phyloP scores from a whole-genome alignment of 768 basidiomycete genomes.

The Imleria badia region DNA sequence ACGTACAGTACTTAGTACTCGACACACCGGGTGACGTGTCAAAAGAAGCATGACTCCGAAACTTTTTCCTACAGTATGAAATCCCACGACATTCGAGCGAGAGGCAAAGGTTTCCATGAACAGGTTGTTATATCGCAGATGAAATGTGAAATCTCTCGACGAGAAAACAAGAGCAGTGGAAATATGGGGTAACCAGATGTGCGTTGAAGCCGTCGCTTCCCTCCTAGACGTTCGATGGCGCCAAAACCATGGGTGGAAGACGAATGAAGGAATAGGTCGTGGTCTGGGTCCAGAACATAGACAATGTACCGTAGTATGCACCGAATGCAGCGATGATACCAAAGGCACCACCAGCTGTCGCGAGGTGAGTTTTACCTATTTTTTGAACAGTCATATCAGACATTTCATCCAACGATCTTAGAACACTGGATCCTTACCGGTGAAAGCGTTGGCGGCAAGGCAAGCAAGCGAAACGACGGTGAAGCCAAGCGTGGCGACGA shows the following conservation, averaged over 20 bases:
- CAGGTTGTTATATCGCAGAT: neutral
- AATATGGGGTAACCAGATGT: too few species aligned
- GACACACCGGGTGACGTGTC: too few species aligned
- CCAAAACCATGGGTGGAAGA: constrained; percentile 19
- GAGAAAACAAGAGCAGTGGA: too few species aligned
- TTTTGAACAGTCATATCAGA: neutral
- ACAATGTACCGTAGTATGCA: constrained; percentile 29
- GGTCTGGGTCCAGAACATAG: constrained; percentile 31
- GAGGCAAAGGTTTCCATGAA: neutral
- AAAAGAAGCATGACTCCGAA: neutral
- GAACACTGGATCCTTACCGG: constrained; percentile 15
- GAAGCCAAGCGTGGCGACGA: constrained; percentile 20
- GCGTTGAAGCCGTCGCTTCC: neutral
- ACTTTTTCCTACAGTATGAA: neutral
- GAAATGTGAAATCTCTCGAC: neutral
- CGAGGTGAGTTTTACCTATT: constrained; percentile 22
- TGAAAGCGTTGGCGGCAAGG: constrained; percentile 28
- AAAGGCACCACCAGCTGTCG: constrained; percentile 28
- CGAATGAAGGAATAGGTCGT: constrained; percentile 29
- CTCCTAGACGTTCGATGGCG: constrained; percentile 15
- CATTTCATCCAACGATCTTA: neutral
- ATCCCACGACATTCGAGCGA: neutral
- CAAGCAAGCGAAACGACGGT: constrained; percentile 25
- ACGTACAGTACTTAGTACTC: too few species aligned
- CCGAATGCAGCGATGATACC: constrained; percentile 29